Evolutionary conservation across 306 rosid species (phyloP), one percentile per base, ranked within the genome.

Genomic region (Heteromeles arbutifolia): DNA sequence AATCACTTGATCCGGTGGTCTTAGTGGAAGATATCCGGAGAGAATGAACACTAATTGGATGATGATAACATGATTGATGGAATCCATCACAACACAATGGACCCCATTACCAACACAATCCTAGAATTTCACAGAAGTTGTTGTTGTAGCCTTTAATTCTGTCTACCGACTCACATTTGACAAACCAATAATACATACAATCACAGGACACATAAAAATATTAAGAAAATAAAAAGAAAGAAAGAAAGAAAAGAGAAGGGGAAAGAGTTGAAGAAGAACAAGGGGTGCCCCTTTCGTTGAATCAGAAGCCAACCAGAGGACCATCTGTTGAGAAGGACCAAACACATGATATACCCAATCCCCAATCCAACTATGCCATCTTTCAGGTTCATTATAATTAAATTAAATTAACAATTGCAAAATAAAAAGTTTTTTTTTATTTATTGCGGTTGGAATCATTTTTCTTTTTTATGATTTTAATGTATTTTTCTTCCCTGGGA

Each of bases 361-460:
- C 44, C 50, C 79, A 71, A 67, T 77, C 70, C 76, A 72, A 72
- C 25, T 79, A 80, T 81, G 88, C 65, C 85, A 76, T 79, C 41
- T 79, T 73, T 65, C 68, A 78, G 89, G 81, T 68, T 22, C 68
- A 67, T 68, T 26, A 7, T 26, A 26, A 18, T 50, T 50, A 50
- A 17, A 50, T 50, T 74, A 61, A 61, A 53, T 12, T 3, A 10
- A 17, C 13, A n/a, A 19, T 62, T 43, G n/a, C 29, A 74, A 57
- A 43, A 59, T 34, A 7, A 43, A 59, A 43, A 5, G 37, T 32
- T 5, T 48, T 61, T 56, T 18, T 52, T 59, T 17, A 11, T 21
- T 19, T 4, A 28, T 74, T 6, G 13, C 70, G 25, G 64, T 34
- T 13, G 45, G 18, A 37, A 65, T 52, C 48, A 56, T 54, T 43